Base-by-base conservation (phyloP, 2,329 filamentous ascomycete species). In the Botrytis fragariae region DNA sequence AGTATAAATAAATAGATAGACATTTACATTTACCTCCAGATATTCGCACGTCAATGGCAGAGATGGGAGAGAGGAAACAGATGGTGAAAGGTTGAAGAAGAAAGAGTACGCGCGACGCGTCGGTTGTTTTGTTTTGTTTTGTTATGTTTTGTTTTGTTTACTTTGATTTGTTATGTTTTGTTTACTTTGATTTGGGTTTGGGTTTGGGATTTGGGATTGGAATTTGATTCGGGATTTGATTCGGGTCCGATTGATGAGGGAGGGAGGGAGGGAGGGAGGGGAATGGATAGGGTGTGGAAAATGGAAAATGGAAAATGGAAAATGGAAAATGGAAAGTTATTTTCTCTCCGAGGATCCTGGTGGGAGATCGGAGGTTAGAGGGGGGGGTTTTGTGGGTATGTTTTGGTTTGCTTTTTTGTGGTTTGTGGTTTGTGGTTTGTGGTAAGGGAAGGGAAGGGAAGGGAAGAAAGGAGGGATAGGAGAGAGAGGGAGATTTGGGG, bases 141-240 rank as follows among this genome's bases (percentile, higher is more conserved):
- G 75, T 74, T 39, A n/a, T n/a, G n/a, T n/a, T n/a, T n/a, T n/a
- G n/a, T n/a, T n/a, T n/a, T n/a, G n/a, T n/a, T n/a, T n/a, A n/a
- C n/a, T n/a, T n/a, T n/a, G n/a, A n/a, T n/a, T n/a, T n/a, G n/a
- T n/a, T n/a, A n/a, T n/a, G n/a, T n/a, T n/a, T n/a, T n/a, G n/a
- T n/a, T n/a, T n/a, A n/a, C n/a, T n/a, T n/a, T n/a, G n/a, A n/a
- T n/a, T n/a, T n/a, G n/a, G n/a, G n/a, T n/a, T n/a, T n/a, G n/a
- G n/a, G n/a, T n/a, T n/a, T n/a, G n/a, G n/a, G n/a, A n/a, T n/a
- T n/a, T n/a, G n/a, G n/a, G n/a, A n/a, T n/a, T n/a, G n/a, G n/a
- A n/a, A n/a, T n/a, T n/a, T n/a, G n/a, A n/a, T 76, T 51, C 8
- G 45, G 77, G 76, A n/a, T 69, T 76, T 77, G 75, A 76, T 77